phyloP scores from a whole-genome alignment of 257 asterid species.

The Penstemon davidsonii region DNA sequence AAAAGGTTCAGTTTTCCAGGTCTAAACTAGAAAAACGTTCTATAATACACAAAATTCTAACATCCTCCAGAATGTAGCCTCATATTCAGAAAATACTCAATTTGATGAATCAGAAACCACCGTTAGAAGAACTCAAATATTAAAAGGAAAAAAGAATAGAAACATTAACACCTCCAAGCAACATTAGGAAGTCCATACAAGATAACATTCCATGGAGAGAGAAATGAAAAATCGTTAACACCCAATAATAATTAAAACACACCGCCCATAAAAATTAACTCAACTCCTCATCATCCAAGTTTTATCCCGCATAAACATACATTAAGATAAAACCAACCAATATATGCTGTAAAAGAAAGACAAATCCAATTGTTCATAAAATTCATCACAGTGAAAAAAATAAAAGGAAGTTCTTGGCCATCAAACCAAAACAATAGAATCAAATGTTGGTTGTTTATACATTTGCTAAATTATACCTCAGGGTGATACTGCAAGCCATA shows the following conservation, averaged over 20 bases:
- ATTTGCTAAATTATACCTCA: slow-evolving; percentile 50
- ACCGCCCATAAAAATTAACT: neutral
- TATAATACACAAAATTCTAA: neutral
- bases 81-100: neutral
- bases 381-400: slow-evolving; percentile 8
- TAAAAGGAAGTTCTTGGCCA: neutral
- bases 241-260: neutral
- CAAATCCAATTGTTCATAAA: neutral
- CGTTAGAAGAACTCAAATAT: neutral
- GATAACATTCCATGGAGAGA: neutral
- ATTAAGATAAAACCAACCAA: too few species aligned
- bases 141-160: neutral
- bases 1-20: neutral
- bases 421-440: too few species aligned
- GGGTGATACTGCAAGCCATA: slow-evolving; percentile 99
- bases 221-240: neutral
- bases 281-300: neutral
- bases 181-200: neutral
- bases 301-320: too few species aligned
- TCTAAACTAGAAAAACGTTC: neutral
- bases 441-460: too few species aligned
- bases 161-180: neutral
- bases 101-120: neutral
- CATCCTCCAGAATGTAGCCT: neutral
- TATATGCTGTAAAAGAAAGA: neutral